These are phyloP conservation scores for Colletotrichum plurivorum DNA, from an alignment of 2,329 filamentous ascomycete genomes.

Conservation along the genomic window DNA sequence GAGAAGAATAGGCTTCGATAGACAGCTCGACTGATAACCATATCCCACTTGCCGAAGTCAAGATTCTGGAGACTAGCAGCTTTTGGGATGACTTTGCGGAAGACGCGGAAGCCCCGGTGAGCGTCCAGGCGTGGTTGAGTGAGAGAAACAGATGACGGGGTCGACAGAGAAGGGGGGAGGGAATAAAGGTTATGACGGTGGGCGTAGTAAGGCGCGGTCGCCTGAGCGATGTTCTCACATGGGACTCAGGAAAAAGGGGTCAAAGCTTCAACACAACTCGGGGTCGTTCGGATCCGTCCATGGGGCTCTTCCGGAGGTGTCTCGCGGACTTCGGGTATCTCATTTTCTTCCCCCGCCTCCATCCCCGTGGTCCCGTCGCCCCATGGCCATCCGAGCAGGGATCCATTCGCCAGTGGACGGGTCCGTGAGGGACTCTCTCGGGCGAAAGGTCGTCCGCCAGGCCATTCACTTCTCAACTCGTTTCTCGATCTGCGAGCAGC, in stretches of 20 bases:
- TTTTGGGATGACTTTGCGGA: constrained; percentile 7
- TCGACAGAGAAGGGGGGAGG: neutral
- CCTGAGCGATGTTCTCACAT: constrained; percentile 3
- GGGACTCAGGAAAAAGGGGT: neutral
- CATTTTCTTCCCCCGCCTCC: neutral
- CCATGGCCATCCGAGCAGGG: neutral
- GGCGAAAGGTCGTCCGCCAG: neutral
- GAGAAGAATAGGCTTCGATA: constrained; percentile 4
- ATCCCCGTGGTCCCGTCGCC: too few relatives aligned
- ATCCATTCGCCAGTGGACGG: neutral
- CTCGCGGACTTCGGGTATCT: constrained; percentile 10
- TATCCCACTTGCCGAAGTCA: neutral
- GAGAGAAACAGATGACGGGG: neutral
- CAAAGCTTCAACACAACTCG: neutral
- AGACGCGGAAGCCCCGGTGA: neutral
- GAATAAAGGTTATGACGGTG: neutral
- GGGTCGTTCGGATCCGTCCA: constrained; percentile 5
- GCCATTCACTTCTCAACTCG: neutral
- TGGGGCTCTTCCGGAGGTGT: neutral
- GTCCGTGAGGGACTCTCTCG: neutral
- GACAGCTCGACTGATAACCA: constrained; percentile 1
- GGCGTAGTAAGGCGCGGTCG: neutral
- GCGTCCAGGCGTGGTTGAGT: neutral
- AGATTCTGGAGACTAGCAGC: neutral
- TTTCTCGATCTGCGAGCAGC: neutral